Evolutionary conservation across 2,329 filamentous ascomycete genomes (phyloP).

Genomic region (Colletotrichum salicis): DNA sequence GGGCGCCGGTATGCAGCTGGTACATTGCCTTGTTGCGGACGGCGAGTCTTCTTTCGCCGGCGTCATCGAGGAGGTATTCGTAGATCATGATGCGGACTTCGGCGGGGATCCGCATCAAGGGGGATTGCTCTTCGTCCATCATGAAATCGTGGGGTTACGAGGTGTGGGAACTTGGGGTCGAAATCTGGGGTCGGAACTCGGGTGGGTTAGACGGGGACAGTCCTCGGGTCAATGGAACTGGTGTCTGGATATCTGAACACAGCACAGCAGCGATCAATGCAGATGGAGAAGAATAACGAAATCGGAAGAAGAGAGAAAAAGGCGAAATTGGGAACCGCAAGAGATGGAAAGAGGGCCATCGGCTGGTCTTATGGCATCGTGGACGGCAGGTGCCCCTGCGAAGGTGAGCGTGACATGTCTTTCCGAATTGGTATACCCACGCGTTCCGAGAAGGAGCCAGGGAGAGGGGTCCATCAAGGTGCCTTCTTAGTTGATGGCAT

Average conservation of each 20-base stretch:
- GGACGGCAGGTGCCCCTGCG: neutral
- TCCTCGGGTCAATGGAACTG: neutral
- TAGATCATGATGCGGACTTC: constrained; percentile 58
- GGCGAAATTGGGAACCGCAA: neutral
- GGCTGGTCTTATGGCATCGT: constrained; percentile 29
- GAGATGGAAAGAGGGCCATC: neutral
- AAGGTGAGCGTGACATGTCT: neutral
- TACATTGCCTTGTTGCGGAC: constrained; percentile 52
- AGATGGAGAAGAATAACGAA: neutral
- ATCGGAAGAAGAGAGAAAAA: neutral
- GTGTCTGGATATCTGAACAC: neutral
- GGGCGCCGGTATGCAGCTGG: constrained; percentile 12
- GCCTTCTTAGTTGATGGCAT: neutral
- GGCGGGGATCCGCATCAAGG: constrained; percentile 47
- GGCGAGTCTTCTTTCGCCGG: constrained; percentile 48
- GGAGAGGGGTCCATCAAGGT: constrained; percentile 30
- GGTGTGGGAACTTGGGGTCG: neutral
- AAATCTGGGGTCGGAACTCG: neutral
- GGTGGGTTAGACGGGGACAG: neutral
- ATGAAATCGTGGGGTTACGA: constrained; percentile 2
- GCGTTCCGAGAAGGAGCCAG: neutral
- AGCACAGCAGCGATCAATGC: neutral
- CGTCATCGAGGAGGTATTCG: constrained; percentile 54
- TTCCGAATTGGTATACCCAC: constrained; percentile 5
- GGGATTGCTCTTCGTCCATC: constrained; percentile 30